These are phyloP conservation scores for Coniochaeta hoffmannii DNA, from an alignment of 2,329 filamentous ascomycete genomes.

Conservation along the genomic window DNA sequence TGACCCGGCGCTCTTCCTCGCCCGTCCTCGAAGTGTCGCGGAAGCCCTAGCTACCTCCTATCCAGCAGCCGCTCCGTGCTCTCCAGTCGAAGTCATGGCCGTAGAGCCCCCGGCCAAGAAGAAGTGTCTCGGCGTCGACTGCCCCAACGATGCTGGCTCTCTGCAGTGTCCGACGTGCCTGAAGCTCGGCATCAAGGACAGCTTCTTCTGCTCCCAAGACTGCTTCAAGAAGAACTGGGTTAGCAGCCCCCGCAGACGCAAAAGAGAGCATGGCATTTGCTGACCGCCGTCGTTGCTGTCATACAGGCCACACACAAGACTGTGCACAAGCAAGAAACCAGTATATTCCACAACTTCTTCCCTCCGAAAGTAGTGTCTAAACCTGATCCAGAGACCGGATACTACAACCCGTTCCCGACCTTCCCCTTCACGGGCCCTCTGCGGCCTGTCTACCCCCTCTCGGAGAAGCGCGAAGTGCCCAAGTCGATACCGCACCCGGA, in stretches of 20 bases:
- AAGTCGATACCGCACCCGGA: slow-evolving; percentile 77
- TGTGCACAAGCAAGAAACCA: slow-evolving; percentile 72
- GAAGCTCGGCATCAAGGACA: slow-evolving; percentile 79
- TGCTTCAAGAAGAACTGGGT: slow-evolving; percentile 99
- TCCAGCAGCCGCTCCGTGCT: background rate
- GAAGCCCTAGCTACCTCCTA: too few species aligned
- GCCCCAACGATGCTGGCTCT: slow-evolving; percentile 75
- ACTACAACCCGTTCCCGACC: slow-evolving; percentile 86
- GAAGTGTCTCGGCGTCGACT: slow-evolving; percentile 76
- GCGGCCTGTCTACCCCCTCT: slow-evolving; percentile 82
- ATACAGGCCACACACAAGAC: slow-evolving; percentile 72
- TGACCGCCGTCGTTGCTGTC: slow-evolving; percentile 12
- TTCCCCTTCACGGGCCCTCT: slow-evolving; percentile 76
- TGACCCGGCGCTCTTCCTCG: too few species aligned
- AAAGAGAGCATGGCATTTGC: slow-evolving; percentile 4
- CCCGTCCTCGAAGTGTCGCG: too few species aligned
- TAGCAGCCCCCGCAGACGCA: slow-evolving; percentile 23
- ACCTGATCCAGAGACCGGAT: slow-evolving; percentile 83
- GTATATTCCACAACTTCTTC: slow-evolving; percentile 66
- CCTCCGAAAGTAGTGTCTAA: slow-evolving; percentile 80
- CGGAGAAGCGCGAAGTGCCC: slow-evolving; percentile 63
- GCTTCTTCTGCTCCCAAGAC: slow-evolving; percentile 96
- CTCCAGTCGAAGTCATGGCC: slow-evolving; percentile 29
- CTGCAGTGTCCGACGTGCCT: slow-evolving; percentile 94
- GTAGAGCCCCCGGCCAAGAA: slow-evolving; percentile 47